Conservation (phyloP, 345 rosid genomes). For the Sonneratia caseolaris region DNA sequence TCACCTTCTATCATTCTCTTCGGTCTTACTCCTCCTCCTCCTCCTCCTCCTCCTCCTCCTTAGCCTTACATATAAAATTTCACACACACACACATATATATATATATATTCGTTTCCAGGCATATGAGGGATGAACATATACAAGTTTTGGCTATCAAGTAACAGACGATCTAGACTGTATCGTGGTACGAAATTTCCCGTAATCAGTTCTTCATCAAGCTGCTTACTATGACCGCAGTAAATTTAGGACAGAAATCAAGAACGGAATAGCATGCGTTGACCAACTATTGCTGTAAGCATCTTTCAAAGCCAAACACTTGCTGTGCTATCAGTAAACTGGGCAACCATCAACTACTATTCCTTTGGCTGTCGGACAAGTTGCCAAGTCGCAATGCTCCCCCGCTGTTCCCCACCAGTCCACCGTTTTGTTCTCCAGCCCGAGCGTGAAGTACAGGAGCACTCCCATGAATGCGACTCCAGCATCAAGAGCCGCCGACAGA, state of each 20-base stretch:
- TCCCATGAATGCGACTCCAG: conserved; percentile 88
- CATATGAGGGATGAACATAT: conserved; percentile 79
- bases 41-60: no score
- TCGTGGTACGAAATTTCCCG: conserved; percentile 6
- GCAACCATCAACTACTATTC: conserved; percentile 48
- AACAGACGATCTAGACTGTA: conserved; percentile 12
- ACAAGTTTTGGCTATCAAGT: conserved; percentile 50
- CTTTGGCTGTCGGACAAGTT: conserved; percentile 68
- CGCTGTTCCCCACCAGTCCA: conserved; percentile 69
- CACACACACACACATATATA: no score
- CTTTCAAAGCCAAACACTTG: not conserved
- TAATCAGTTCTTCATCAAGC: not conserved
- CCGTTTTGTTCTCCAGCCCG: conserved; percentile 43
- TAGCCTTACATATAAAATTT: no score
- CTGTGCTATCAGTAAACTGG: conserved; percentile 29
- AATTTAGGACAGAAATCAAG: not conserved
- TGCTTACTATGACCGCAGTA: not conserved
- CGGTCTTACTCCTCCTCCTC: no score
- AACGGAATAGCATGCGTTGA: not conserved
- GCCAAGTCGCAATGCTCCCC: conserved; percentile 82
- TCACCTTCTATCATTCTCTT: no score
- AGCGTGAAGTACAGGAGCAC: conserved; percentile 57
- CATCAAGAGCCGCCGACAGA: conserved; percentile 77
- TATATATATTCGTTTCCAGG: no score
- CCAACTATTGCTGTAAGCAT: not conserved